Evolutionary conservation across 768 basidiomycete genomes (phyloP), one percentile per base, ranked within the genome.

Genomic region (Mycena maculata): DNA sequence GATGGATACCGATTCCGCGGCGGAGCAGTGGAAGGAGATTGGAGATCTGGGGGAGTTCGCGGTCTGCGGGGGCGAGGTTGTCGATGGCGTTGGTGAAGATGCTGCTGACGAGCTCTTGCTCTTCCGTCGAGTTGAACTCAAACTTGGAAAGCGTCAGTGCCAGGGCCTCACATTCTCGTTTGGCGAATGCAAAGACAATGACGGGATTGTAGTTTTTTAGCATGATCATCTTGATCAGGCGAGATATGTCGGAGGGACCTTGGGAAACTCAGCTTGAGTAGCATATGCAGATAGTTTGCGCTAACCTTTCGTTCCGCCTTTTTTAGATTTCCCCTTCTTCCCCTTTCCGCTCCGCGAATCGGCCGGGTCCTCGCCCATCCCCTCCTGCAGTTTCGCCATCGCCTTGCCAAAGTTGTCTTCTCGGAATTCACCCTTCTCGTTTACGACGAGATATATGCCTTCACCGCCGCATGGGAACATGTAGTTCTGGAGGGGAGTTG

Each of bases 221-320:
- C 94, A 98, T 95, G 80, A 99, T 98, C 92, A 98, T 95, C 77
- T 94, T 94, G 77, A 98, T 92, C 70, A 99, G 96, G 82, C 98
- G 98, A 66, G 94, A 94, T 69, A 99, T 95, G 77, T 99, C 98
- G 48, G 95, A 95, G 2, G 88, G 84, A 1, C 95, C 95, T 96
- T 67, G 6, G 13, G 28, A 22, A 7, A 15, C 33, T 23, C 28
- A 44, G 20, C 38, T 31, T 61, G 47, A 38, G 7, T 52, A 13
- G 31, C n/a, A 3, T 4, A 59, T 2, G 50, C 4, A 18, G 48
- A 33, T 28, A 12, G 28, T 31, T 25, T 9, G 20, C 31, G 64
- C 82, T 60, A 48, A 93, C 95, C 96, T 84, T 97, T 98, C 78
- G 91, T 92, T 36, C 94, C 93, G n/a, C 97, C 97, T 74, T 97